Evolutionary conservation across 306 rosid genomes (phyloP).

Genomic region (Prunus armeniaca): DNA sequence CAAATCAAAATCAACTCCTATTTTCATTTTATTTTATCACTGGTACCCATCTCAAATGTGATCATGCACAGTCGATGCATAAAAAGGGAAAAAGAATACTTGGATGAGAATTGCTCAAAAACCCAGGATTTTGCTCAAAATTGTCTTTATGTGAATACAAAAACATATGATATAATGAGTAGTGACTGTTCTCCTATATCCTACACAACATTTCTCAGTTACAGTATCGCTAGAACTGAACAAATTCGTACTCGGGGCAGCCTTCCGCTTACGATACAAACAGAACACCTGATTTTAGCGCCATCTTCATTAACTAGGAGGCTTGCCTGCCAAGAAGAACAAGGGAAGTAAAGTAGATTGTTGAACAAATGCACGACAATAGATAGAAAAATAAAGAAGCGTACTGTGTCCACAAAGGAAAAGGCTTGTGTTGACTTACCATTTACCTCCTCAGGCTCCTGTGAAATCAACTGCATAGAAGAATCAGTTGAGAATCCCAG

Average conservation of each 20-base stretch:
- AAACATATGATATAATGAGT: neutral
- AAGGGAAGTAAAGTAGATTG: slow-evolving; percentile 6
- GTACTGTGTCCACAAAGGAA: neutral
- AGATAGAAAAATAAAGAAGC: neutral
- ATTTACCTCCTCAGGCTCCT: slow-evolving; percentile 27
- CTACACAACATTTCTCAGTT: neutral
- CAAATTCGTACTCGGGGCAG: neutral
- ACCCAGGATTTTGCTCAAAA: neutral
- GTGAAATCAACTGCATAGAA: slow-evolving; percentile 49
- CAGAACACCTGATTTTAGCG: neutral
- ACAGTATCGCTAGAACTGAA: neutral
- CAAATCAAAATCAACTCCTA: too few relatives aligned
- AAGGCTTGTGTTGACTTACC: slow-evolving; percentile 39
- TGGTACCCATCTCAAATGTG: too few relatives aligned
- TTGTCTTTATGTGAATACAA: neutral
- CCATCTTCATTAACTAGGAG: slow-evolving; percentile 8
- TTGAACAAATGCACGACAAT: neutral
- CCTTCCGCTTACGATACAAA: neutral
- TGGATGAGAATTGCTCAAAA: neutral
- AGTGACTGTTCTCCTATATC: neutral
- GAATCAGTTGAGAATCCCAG: slow-evolving; percentile 81
- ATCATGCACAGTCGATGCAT: too few relatives aligned
- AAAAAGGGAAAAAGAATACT: neutral
- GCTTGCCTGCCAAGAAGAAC: slow-evolving; percentile 19
- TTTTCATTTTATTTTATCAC: too few relatives aligned